Percentiles rank a stretch among this genome's conserved stretches.
Conservation (phyloP, 129 eudicot species). For the Tanacetum coccineum region DNA sequence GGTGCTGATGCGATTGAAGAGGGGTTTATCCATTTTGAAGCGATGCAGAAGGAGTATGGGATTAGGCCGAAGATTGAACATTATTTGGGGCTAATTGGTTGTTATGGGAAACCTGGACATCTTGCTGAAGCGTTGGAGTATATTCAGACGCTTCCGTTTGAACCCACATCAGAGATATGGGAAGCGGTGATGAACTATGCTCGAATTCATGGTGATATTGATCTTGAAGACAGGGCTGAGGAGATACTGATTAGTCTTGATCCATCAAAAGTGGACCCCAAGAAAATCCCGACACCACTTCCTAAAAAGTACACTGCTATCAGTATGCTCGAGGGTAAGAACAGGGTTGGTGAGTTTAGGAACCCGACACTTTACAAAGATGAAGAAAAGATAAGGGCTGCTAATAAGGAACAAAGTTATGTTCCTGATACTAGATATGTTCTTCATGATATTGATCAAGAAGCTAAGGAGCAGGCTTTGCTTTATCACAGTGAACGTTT, state of each 20-base stretch:
- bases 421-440: slow-evolving; percentile 39
- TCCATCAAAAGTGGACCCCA: slow-evolving; percentile 25
- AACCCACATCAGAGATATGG: slow-evolving; percentile 29
- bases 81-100: slow-evolving; percentile 23
- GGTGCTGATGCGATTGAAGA: slow-evolving; percentile 41
- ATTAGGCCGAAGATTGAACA: slow-evolving; percentile 29
- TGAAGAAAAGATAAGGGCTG: slow-evolving; percentile 37
- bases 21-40: slow-evolving; percentile 32
- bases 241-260: slow-evolving; percentile 30
- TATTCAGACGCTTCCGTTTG: slow-evolving; percentile 29
- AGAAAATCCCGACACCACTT: slow-evolving; percentile 36
- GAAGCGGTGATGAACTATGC: slow-evolving; percentile 36
- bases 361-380: slow-evolving; percentile 39
- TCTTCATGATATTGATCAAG: slow-evolving; percentile 44
- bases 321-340: slow-evolving; percentile 38
- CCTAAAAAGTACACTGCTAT: slow-evolving; percentile 27
- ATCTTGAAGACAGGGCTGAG: slow-evolving; percentile 35
- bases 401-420: slow-evolving; percentile 34
- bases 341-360: slow-evolving; percentile 26
- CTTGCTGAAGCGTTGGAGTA: slow-evolving; percentile 35
- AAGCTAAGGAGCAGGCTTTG: slow-evolving; percentile 39
- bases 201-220: slow-evolving; percentile 34
- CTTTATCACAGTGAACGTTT: slow-evolving; percentile 40
- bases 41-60: slow-evolving; percentile 33
- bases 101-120: slow-evolving; percentile 32